Base-by-base conservation (phyloP, 306 rosid species). In the Corylus heterophylla region DNA sequence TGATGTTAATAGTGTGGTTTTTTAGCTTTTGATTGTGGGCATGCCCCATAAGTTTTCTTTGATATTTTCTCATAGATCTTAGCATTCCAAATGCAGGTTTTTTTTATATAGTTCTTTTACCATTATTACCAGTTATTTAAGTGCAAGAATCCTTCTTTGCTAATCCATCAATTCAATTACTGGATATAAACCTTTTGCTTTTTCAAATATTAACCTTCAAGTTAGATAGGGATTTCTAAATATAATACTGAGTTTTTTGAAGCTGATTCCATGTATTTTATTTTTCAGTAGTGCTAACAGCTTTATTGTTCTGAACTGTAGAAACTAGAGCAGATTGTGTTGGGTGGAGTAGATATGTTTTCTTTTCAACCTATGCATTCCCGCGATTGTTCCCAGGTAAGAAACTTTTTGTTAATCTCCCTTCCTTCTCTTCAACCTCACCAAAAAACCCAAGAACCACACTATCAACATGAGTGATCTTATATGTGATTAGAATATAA, bases 281-380 rank as follows among this genome's bases (percentile, higher is more conserved):
- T 48, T 59, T 54, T 74, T 48, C 56, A 64, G 71, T 58, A 3
- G 69, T 17, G 35, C 76, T 69, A 22, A 50, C 82, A 25, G 72
- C 48, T 48, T 50, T 4, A 4, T 42, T 70, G 22, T 52, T 69
- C 70, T 56, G 80, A 45, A 69, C 77, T 83, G 79, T 82, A 95
- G 98, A 91, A 87, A 92, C 70, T 95, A 79, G 92, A 95, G 76
- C 90, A 83, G 80, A 84, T 95, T 79, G 97, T 92, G 75, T 81
- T 76, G 89, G 85, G 82, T 78, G 83, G 83, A 82, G 88, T 82
- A 70, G 98, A 95, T 78, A 89, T 90, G 63, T 91, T 85, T 85
- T 86, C 94, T 79, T 92, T 95, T 85, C 92, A 87, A 79, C 97
- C 98, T 75, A 92, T 91, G 96, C 97, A 92, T 83, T 79, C 92